Base-by-base conservation (phyloP, 2,329 filamentous ascomycete species). In the Phialocephala sp. region DNA sequence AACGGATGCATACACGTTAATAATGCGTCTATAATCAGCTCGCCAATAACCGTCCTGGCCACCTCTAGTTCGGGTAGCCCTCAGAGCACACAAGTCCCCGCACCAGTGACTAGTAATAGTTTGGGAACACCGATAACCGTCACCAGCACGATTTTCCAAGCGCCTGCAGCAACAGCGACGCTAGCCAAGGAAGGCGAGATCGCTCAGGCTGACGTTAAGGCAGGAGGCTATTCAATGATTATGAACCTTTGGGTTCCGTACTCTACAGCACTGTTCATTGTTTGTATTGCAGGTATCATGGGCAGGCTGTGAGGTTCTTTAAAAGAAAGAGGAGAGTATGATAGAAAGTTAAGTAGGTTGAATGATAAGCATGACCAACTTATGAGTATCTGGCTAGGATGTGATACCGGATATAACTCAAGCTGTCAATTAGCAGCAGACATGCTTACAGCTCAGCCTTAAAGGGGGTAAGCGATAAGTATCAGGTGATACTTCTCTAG, bases 171-270 rank as follows among this genome's bases (percentile, higher is more conserved):
- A 54, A 74, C 72, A 15, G 59, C 60, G 11, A 75, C 73, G 9
- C 36, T 69, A 8, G 66, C 66, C 9, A 74, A 73, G 59, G 62
- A 71, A 22, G 73, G 74, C 58, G 73, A 76, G 39, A 68, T 75
- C 27, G 68, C 67, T 32, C 67, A 70, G 36, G 65, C 58, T 18
- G 66, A 59, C 36, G 50, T 27, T 54, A 59, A 54, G 20, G 67
- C 54, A 32, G 47, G 55, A 20, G 66, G 45, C 15, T 52, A 47
- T 14, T 66, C 68, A 11, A 52, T 67, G 8, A 57, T 68, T 22
- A 59, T 66, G 57, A 56, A 6, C 39, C 39, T 68, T 43, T 67
- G 52, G 37, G 47, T 68, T 37, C 70, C 68, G 45, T 72, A 71
- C 43, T 62, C 47, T 39, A 54, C 63, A 22, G 67, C 54, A 4